phyloP scores from a whole-genome alignment of 177 flowering plant genomes.

The Tripterygium wilfordii region DNA sequence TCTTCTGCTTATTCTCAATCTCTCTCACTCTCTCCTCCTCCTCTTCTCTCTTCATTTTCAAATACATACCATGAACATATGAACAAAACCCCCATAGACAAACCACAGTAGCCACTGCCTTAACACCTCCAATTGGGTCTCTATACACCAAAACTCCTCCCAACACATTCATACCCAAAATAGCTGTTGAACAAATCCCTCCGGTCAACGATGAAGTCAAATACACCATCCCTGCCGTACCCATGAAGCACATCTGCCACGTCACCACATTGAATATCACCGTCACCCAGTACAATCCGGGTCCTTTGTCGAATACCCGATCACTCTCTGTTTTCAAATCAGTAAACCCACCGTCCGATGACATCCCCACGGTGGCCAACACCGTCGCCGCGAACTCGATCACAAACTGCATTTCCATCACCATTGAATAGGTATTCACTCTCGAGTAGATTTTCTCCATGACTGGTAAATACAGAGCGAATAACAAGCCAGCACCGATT shows the following conservation, averaged over 20 bases:
- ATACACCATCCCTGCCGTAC: constrained; percentile 78
- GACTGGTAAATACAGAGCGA: constrained; percentile 64
- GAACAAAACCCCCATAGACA: constrained; percentile 79
- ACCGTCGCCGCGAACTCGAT: constrained; percentile 60
- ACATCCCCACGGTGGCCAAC: constrained; percentile 66
- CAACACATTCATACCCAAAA: constrained; percentile 53
- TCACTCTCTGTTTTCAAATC: constrained; percentile 45
- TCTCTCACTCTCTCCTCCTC: neutral
- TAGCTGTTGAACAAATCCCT: constrained; percentile 75
- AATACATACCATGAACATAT: constrained; percentile 59
- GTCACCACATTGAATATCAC: constrained; percentile 31
- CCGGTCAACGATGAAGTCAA: constrained; percentile 62
- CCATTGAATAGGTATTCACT: constrained; percentile 48
- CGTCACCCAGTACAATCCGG: constrained; percentile 33
- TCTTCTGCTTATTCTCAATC: too few species aligned
- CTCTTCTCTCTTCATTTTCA: constrained; percentile 15
- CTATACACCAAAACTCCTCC: constrained; percentile 57
- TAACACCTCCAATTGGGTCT: constrained; percentile 49
- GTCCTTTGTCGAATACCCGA: constrained; percentile 36
- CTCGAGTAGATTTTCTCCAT: constrained; percentile 55
- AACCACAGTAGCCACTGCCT: constrained; percentile 53
- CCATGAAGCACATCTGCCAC: constrained; percentile 80
- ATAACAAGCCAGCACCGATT: constrained; percentile 58
- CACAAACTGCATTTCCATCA: constrained; percentile 75
- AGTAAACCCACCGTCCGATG: constrained; percentile 34